Evolutionary conservation across 768 basidiomycete genomes (phyloP), one percentile per base, ranked within the genome.

Genomic region (Lyophyllum shimeji): DNA sequence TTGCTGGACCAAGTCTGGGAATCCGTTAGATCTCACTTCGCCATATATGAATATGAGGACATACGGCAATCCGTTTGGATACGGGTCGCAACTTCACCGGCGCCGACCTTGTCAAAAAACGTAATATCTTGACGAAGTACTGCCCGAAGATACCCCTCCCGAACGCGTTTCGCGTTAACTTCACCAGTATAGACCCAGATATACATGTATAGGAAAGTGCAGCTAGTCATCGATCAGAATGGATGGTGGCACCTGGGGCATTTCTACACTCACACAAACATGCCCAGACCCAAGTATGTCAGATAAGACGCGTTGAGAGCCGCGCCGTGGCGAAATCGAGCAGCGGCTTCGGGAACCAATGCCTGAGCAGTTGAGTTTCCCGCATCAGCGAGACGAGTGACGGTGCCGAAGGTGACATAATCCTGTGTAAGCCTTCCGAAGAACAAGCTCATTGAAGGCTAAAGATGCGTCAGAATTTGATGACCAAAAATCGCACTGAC

Each of bases 31-130:
- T 49, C 18, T 53, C 23, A 47, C 47, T 7, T 40, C 39, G 2
- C 18, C 8, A 58, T 12, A 37, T 15, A 9, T 49, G 21, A n/a
- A n/a, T n/a, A n/a, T 20, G 27, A 50, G 15, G 74, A n/a, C 84
- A 58, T 66, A 89, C 89, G 91, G 21, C 89, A 90, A 67, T 92
- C 89, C 0, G 90, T 90, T 67, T 92, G 88, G 59, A 97, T 97
- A 42, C 94, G 84, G 8, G 95, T 96, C 0, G 95, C 89, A 20
- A 98, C 87, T 67, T 97, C 95, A 56, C 95, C 95, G 3, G 95
- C 88, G 34, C 95, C 94, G 52, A 96, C 82, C n/a, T 87, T 83
- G 68, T 98, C 95, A 65, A 97, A 97, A 74, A 82, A 97, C 13
- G 87, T 85, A 59, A 95, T 86, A 58, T 93, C 86, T 66, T 97